Percentiles rank a stretch among this genome's conserved stretches.
These are phyloP conservation scores for Westerdykella aurantiaca DNA, from an alignment of 2,329 filamentous ascomycete genomes.

Conservation along the genomic window DNA sequence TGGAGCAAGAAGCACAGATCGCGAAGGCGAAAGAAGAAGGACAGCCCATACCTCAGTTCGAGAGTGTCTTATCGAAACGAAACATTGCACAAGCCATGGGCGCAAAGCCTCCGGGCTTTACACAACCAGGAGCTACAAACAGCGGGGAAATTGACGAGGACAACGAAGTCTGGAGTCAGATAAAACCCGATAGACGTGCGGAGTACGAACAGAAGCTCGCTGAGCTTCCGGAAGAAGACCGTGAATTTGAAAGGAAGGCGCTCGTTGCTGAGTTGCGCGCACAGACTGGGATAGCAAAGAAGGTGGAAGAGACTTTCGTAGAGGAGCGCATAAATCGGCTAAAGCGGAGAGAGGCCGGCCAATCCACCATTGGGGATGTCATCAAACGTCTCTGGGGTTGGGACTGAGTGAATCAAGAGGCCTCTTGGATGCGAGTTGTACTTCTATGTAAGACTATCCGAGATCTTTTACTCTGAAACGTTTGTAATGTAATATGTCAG, in stretches of 20 bases:
- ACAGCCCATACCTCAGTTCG: constrained; percentile 52
- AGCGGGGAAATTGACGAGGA: constrained; percentile 10
- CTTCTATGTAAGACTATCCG: too few relatives aligned
- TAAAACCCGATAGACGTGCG: constrained; percentile 26
- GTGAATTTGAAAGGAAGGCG: constrained; percentile 31
- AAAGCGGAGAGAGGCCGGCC: constrained; percentile 31
- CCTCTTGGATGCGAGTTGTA: background rate
- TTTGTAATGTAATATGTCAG: too few relatives aligned
- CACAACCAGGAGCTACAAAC: background rate
- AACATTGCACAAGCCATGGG: constrained; percentile 26
- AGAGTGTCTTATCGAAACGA: constrained; percentile 47
- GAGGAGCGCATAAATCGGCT: constrained; percentile 32
- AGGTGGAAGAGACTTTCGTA: constrained; percentile 29
- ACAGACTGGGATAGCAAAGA: constrained; percentile 25
- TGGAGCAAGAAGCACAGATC: constrained; percentile 72
- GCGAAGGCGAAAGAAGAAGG: constrained; percentile 60
- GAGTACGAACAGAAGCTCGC: constrained; percentile 32
- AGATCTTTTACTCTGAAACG: too few relatives aligned
- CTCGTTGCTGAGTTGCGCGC: constrained; percentile 32
- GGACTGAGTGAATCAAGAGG: constrained; percentile 13
- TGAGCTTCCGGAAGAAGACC: constrained; percentile 23
- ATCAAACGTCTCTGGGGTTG: constrained; percentile 36
- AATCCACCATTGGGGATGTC: constrained; percentile 34
- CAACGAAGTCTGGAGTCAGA: constrained; percentile 23
- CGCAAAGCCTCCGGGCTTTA: constrained; percentile 8